Percentiles rank a stretch among this genome's conserved stretches.
Conservation (phyloP, 495 filamentous ascomycete genomes). For the Bathelium albidoporum region DNA sequence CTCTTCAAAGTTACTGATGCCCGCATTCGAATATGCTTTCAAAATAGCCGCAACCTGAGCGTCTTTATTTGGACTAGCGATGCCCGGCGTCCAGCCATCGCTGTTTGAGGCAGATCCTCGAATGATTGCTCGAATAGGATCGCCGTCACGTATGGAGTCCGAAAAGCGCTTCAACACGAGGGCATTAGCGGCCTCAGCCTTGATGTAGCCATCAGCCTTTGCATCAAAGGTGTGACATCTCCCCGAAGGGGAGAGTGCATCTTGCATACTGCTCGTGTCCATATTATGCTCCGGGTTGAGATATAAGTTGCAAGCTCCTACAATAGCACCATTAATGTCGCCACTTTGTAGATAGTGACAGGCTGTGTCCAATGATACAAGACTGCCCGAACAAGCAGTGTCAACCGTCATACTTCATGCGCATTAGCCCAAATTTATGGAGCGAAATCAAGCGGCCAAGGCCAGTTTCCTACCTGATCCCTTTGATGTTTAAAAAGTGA, state of each 20-base stretch:
- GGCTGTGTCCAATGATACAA: background rate
- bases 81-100: constrained; percentile 5
- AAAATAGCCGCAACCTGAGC: background rate
- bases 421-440: background rate
- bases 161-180: background rate
- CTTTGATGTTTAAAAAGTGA: background rate
- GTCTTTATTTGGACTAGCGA: background rate
- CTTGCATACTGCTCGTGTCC: background rate
- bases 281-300: constrained; percentile 1
- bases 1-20: background rate
- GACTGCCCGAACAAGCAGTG: background rate
- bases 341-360: background rate
- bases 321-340: constrained; percentile 6
- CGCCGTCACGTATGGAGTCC: background rate
- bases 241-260: background rate
- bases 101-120: background rate
- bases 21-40: background rate
- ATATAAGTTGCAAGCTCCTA: constrained; percentile 7
- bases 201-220: constrained; percentile 14
- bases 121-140: background rate
- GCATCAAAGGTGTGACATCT: constrained; percentile 1
- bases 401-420: background rate
- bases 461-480: background rate
- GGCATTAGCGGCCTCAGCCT: background rate
- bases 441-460: background rate